Evolutionary conservation across 768 basidiomycete species (phyloP).

Genomic region (Fistulinella prunicolor): DNA sequence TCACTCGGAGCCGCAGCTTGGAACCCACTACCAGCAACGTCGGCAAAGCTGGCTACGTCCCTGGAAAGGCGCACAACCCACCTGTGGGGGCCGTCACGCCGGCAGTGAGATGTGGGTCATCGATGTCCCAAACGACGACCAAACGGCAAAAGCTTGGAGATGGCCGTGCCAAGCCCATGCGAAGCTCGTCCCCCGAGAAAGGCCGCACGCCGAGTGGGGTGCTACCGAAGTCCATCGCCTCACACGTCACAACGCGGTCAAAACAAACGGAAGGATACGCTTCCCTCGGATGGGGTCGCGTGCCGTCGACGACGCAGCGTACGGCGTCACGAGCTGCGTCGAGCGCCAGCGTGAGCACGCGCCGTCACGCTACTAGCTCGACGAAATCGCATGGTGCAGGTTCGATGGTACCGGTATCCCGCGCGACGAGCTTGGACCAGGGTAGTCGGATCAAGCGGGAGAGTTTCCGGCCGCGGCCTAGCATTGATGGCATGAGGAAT

Average conservation of each 20-base stretch:
- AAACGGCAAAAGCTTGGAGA: slow-evolving; percentile 63
- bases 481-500: slow-evolving; percentile 46
- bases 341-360: slow-evolving; percentile 6
- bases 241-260: slow-evolving; percentile 22
- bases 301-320: slow-evolving; percentile 33
- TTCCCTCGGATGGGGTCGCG: slow-evolving; percentile 35
- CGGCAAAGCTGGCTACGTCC: slow-evolving; percentile 24
- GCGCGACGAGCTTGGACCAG: slow-evolving; percentile 36
- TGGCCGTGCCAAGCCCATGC: slow-evolving; percentile 20
- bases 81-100: slow-evolving; percentile 49
- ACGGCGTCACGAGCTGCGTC: slow-evolving; percentile 22
- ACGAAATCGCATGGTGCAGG: slow-evolving; percentile 14
- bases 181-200: slow-evolving; percentile 26
- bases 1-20: slow-evolving; percentile 28
- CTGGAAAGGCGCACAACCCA: slow-evolving; percentile 30
- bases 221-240: slow-evolving; percentile 9
- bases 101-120: slow-evolving; percentile 49
- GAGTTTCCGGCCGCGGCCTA: slow-evolving; percentile 82
- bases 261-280: slow-evolving; percentile 28
- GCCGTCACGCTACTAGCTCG: slow-evolving; percentile 8
- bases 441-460: slow-evolving; percentile 58
- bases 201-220: slow-evolving; percentile 27
- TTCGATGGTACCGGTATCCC: slow-evolving; percentile 8
- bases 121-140: slow-evolving; percentile 46
- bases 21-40: slow-evolving; percentile 18